These are phyloP conservation scores for Salix suchowensis DNA, from an alignment of 345 rosid species.

Conservation along the genomic window DNA sequence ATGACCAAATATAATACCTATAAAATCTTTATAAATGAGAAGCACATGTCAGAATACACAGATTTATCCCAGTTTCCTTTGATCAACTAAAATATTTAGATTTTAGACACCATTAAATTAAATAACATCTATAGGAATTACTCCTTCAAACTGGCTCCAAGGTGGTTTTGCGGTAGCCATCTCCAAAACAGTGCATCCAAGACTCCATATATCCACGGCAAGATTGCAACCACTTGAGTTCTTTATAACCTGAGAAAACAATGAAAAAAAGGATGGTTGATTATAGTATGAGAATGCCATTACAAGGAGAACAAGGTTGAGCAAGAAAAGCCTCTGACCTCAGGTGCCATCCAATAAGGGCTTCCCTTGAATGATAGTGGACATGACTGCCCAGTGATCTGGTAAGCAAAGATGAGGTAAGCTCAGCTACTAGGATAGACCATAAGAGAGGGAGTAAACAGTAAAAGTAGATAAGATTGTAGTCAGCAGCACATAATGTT, in stretches of 20 bases:
- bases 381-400: constrained; percentile 79
- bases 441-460: background rate
- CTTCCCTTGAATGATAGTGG: constrained; percentile 78
- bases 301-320: background rate
- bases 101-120: background rate
- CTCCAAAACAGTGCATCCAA: constrained; percentile 79
- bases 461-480: background rate
- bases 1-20: background rate
- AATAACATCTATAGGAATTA: constrained; percentile 11
- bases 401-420: constrained; percentile 15
- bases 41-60: background rate
- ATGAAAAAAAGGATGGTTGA: background rate
- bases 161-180: constrained; percentile 87
- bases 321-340: constrained; percentile 37
- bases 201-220: constrained; percentile 88
- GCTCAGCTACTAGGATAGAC: background rate
- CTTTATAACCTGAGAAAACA: constrained; percentile 50
- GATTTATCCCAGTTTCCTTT: background rate
- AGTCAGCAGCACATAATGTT: background rate
- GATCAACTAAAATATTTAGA: background rate
- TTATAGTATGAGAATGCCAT: background rate
- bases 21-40: background rate
- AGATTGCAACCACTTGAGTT: constrained; percentile 57
- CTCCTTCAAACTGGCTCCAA: constrained; percentile 85
- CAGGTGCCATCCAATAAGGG: constrained; percentile 90